Percentiles rank a stretch among this genome's conserved stretches.
phyloP scores from a whole-genome alignment of 2,329 filamentous ascomycete species.

The Aspergillus viridinutans region DNA sequence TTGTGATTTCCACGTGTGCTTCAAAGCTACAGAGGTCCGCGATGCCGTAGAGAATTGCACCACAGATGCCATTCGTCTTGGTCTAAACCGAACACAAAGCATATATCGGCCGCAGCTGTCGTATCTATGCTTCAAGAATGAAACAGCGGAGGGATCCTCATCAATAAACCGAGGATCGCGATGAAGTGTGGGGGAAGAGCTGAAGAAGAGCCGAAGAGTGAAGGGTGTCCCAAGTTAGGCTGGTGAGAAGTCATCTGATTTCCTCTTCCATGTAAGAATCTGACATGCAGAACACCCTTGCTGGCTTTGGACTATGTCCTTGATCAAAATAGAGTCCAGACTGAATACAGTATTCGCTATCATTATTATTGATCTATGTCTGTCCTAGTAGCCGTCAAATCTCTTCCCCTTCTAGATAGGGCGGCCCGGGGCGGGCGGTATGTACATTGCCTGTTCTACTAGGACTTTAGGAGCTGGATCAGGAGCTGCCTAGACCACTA shows the following conservation, averaged over 20 bases:
- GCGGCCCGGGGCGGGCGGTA: too few relatives aligned
- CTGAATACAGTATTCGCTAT: not conserved
- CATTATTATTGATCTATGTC: not conserved
- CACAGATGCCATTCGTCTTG: too few relatives aligned
- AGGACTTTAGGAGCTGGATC: too few relatives aligned
- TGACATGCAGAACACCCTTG: not conserved
- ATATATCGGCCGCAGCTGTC: too few relatives aligned
- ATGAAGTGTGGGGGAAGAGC: not conserved
- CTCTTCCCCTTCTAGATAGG: too few relatives aligned
- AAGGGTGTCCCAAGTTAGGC: not conserved
- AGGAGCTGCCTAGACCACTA: too few relatives aligned
- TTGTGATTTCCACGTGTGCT: too few relatives aligned
- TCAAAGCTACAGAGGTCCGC: too few relatives aligned
- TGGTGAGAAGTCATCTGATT: not conserved
- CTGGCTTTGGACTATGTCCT: not conserved
- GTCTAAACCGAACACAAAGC: too few relatives aligned
- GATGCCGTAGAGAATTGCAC: too few relatives aligned
- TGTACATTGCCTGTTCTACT: too few relatives aligned
- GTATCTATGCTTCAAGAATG: not conserved
- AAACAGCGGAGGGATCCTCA: not conserved
- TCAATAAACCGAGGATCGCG: not conserved
- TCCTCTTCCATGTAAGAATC: not conserved
- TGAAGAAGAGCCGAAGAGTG: not conserved
- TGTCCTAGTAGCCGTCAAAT: not conserved
- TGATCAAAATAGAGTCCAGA: not conserved